Conservation (phyloP, 2,329 filamentous ascomycete species). For the Neofusicoccum ribis region DNA sequence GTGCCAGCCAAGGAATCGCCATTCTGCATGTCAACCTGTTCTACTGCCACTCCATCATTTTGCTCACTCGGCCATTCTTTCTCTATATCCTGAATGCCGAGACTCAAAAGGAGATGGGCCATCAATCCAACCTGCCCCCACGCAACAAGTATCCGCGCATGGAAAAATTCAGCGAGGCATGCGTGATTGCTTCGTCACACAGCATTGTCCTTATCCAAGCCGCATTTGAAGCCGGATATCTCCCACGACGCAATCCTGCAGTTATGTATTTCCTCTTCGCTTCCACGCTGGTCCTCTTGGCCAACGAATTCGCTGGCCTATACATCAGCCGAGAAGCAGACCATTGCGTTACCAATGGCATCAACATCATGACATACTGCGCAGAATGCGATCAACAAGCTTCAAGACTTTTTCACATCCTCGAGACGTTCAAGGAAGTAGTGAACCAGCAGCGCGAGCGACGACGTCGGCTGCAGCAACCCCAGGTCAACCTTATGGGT, state of each 20-base stretch:
- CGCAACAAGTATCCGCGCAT: slow-evolving; percentile 36
- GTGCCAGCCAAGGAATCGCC: slow-evolving; percentile 55
- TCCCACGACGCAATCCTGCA: slow-evolving; percentile 41
- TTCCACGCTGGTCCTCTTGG: slow-evolving; percentile 40
- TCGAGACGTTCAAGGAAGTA: slow-evolving; percentile 40
- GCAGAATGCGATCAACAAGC: slow-evolving; percentile 43
- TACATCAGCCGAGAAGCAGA: slow-evolving; percentile 37
- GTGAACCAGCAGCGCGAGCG: slow-evolving; percentile 32
- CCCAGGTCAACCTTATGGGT: not conserved
- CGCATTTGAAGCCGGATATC: slow-evolving; percentile 42
- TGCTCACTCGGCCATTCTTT: slow-evolving; percentile 66
- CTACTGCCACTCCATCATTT: slow-evolving; percentile 62
- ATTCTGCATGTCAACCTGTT: slow-evolving; percentile 64
- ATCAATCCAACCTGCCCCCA: slow-evolving; percentile 27
- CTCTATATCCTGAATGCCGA: slow-evolving; percentile 55
- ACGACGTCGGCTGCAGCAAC: slow-evolving; percentile 29
- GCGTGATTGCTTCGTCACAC: slow-evolving; percentile 43
- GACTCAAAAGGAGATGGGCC: slow-evolving; percentile 37
- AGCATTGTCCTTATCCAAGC: slow-evolving; percentile 43
- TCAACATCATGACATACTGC: slow-evolving; percentile 44
- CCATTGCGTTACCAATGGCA: slow-evolving; percentile 38
- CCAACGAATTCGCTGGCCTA: slow-evolving; percentile 42
- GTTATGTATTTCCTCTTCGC: slow-evolving; percentile 46
- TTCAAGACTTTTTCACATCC: slow-evolving; percentile 38
- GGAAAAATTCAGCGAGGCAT: slow-evolving; percentile 50